These are phyloP conservation scores for Pseudopithomyces maydicus DNA, from an alignment of 2,329 filamentous ascomycete genomes.

Conservation along the genomic window DNA sequence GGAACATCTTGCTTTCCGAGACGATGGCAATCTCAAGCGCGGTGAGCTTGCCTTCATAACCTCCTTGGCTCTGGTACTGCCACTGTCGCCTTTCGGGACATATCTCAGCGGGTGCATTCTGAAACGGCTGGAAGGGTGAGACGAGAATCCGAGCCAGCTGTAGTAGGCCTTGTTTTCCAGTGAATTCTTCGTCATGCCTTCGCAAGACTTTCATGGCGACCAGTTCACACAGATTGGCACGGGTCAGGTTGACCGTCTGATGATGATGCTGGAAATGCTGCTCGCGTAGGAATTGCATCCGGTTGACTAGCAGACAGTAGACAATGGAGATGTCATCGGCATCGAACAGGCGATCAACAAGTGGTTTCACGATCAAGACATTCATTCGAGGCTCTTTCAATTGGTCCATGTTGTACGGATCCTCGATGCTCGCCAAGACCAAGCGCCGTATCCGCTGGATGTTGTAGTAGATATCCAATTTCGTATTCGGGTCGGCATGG, in stretches of 20 bases:
- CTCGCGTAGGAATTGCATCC: slow-evolving; percentile 78
- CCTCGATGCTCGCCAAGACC: slow-evolving; percentile 58
- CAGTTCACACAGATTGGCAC: slow-evolving; percentile 78
- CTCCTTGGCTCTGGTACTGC: slow-evolving; percentile 52
- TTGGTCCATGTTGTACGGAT: slow-evolving; percentile 74
- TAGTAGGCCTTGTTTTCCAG: slow-evolving; percentile 71
- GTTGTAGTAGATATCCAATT: slow-evolving; percentile 75
- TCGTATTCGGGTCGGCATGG: slow-evolving; percentile 61
- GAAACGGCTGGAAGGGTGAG: slow-evolving; percentile 83
- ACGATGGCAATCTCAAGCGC: slow-evolving; percentile 84
- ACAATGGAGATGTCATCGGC: slow-evolving; percentile 81
- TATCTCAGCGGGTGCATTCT: slow-evolving; percentile 75
- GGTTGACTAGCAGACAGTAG: slow-evolving; percentile 83
- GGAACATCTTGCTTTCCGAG: slow-evolving; percentile 78
- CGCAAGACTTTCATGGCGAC: slow-evolving; percentile 78
- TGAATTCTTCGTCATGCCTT: slow-evolving; percentile 78
- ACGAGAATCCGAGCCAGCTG: slow-evolving; percentile 80
- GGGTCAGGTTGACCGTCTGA: slow-evolving; percentile 79
- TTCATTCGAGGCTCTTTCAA: slow-evolving; percentile 82
- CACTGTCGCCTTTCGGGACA: slow-evolving; percentile 59
- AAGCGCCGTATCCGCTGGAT: slow-evolving; percentile 67
- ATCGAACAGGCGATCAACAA: slow-evolving; percentile 84
- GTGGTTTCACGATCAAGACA: slow-evolving; percentile 74
- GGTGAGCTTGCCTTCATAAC: slow-evolving; percentile 67
- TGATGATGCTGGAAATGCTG: slow-evolving; percentile 76